A percentile compares a stretch with the other conserved stretches of the same genome.
Evolutionary conservation across 2,329 filamentous ascomycete species (phyloP).

Genomic region (Sclerotinia glacialis): DNA sequence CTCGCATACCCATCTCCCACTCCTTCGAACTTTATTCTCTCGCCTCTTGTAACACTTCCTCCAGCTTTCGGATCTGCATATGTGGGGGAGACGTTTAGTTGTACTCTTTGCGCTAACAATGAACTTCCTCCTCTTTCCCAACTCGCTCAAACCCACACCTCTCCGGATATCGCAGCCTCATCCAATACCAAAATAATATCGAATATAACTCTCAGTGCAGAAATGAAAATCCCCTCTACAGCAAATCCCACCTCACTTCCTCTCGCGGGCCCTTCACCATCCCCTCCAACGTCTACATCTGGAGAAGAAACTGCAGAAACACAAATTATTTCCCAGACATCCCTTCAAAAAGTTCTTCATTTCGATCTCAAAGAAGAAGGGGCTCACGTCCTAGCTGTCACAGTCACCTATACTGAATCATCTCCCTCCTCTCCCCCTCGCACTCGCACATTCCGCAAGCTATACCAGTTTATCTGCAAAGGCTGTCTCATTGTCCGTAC

Average conservation of each 20-base stretch:
- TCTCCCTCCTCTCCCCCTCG: conserved; percentile 51
- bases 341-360: conserved; percentile 72
- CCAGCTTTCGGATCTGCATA: conserved; percentile 92
- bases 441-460: conserved; percentile 77
- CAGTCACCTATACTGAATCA: conserved; percentile 90
- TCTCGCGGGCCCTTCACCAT: conserved; percentile 43
- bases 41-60: conserved; percentile 74
- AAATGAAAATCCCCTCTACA: conserved; percentile 86
- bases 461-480: conserved; percentile 96
- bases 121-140: conserved; percentile 50
- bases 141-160: background rate
- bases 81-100: conserved; percentile 91
- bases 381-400: conserved; percentile 88
- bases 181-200: conserved; percentile 52
- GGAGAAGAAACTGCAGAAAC: background rate
- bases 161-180: conserved; percentile 30
- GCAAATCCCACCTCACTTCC: conserved; percentile 60
- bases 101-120: conserved; percentile 94
- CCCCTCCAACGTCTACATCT: conserved; percentile 19
- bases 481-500: conserved; percentile 85
- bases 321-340: background rate
- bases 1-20: conserved; percentile 64
- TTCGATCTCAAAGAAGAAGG: conserved; percentile 94
- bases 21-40: conserved; percentile 48
- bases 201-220: conserved; percentile 79